phyloP scores from a whole-genome alignment of 2,329 filamentous ascomycete genomes.

The Exophiala aquamarina region DNA sequence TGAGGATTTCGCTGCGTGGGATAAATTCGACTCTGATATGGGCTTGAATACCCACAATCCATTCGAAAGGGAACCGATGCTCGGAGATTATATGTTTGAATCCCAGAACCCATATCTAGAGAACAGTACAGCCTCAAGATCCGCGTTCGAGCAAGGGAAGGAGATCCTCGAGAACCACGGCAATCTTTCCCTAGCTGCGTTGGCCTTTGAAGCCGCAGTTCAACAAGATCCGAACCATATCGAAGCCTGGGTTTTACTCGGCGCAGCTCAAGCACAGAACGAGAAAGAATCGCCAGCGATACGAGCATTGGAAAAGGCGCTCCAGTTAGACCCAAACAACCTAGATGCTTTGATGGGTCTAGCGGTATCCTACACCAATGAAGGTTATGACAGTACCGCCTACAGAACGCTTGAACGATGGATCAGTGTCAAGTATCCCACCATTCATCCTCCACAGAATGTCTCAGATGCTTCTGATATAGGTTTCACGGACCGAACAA shows the following conservation, averaged over 20 bases:
- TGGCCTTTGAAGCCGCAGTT: slow-evolving; percentile 94
- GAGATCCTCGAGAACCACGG: slow-evolving; percentile 92
- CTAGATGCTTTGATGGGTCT: slow-evolving; percentile 90
- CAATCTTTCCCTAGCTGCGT: slow-evolving; percentile 86
- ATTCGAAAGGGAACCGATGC: slow-evolving; percentile 61
- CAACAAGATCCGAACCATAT: slow-evolving; percentile 86
- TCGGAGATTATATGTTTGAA: slow-evolving; percentile 93
- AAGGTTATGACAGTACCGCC: slow-evolving; percentile 95
- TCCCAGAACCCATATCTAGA: slow-evolving; percentile 86
- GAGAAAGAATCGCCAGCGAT: slow-evolving; percentile 98
- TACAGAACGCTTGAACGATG: slow-evolving; percentile 96
- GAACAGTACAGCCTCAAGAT: slow-evolving; percentile 56
- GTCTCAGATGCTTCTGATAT: slow-evolving; percentile 73
- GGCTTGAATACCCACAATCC: slow-evolving; percentile 64
- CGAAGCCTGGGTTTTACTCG: slow-evolving; percentile 90
- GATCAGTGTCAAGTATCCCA: slow-evolving; percentile 92
- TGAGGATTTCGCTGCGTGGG: slow-evolving; percentile 79
- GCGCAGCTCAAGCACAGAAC: slow-evolving; percentile 92
- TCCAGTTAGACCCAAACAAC: slow-evolving; percentile 85
- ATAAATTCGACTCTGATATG: slow-evolving; percentile 60
- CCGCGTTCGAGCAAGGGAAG: slow-evolving; percentile 85
- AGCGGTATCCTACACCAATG: slow-evolving; percentile 96
- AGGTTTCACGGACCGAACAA: slow-evolving; percentile 89
- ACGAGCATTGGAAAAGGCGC: slow-evolving; percentile 83
- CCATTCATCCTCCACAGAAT: slow-evolving; percentile 70